phyloP scores from a whole-genome alignment of 148 eudicot genomes.

The Diospyros lotus region DNA sequence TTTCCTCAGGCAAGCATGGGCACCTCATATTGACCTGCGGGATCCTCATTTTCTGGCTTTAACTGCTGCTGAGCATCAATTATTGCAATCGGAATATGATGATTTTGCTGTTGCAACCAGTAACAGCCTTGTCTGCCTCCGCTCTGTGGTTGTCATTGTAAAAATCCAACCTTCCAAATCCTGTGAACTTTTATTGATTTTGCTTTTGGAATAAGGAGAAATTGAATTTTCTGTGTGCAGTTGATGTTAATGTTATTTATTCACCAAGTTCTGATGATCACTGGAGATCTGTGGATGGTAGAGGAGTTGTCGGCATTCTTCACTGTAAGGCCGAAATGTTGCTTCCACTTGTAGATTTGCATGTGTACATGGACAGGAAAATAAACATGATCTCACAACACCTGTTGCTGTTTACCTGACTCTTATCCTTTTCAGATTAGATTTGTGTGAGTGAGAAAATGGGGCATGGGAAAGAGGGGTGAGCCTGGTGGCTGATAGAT shows the following conservation, averaged over 20 bases:
- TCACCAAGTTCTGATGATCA: conserved; percentile 60
- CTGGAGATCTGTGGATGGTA: conserved; percentile 58
- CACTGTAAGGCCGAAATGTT: conserved; percentile 33
- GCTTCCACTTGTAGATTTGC: not conserved
- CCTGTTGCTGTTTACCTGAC: not conserved
- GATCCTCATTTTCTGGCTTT: conserved; percentile 60
- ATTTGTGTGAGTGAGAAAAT: not conserved
- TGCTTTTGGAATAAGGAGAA: conserved; percentile 5
- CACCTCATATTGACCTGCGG: conserved; percentile 45
- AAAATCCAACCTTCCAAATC: conserved; percentile 4
- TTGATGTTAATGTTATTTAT: conserved; percentile 69
- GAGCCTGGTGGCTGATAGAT: not conserved
- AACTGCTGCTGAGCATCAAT: conserved; percentile 58
- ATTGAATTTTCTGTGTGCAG: conserved; percentile 33
- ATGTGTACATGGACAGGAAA: not conserved
- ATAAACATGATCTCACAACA: not conserved
- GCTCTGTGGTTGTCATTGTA: conserved; percentile 61
- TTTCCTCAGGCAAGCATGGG: conserved; percentile 64
- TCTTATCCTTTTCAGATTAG: not conserved
- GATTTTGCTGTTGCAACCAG: conserved; percentile 55
- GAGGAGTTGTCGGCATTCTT: conserved; percentile 53
- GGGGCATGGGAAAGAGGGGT: not conserved
- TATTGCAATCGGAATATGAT: conserved; percentile 71
- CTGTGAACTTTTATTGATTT: not conserved
- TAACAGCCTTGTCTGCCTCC: conserved; percentile 57